Evolutionary conservation across 345 rosid species (phyloP).

Genomic region (Fremontodendron californicum): DNA sequence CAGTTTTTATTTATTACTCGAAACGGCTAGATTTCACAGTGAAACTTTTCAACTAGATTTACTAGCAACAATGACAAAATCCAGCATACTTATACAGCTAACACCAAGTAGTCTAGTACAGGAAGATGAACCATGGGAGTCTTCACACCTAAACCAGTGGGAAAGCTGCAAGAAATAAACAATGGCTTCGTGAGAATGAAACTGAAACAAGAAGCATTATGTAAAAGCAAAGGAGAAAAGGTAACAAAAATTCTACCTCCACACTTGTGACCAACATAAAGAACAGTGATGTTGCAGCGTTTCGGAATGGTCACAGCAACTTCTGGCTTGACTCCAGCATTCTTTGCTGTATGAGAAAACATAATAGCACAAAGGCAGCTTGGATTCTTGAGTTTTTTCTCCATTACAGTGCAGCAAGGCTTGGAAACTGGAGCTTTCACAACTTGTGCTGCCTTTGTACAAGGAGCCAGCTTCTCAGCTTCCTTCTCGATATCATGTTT

Average conservation of each 20-base stretch:
- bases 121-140: background rate
- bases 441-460: constrained; percentile 63
- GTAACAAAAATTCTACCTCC: constrained; percentile 44
- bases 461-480: constrained; percentile 79
- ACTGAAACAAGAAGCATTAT: background rate
- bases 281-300: constrained; percentile 69
- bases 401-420: constrained; percentile 61
- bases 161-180: constrained; percentile 9
- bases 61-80: background rate
- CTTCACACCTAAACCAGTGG: background rate
- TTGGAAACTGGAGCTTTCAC: constrained; percentile 45
- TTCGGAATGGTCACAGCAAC: constrained; percentile 82
- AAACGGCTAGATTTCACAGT: background rate
- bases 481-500: constrained; percentile 60
- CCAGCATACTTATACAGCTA: background rate
- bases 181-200: background rate
- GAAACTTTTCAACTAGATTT: background rate
- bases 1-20: background rate
- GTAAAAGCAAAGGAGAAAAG: background rate
- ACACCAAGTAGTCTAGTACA: background rate
- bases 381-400: constrained; percentile 66
- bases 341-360: constrained; percentile 66
- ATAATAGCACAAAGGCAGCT: constrained; percentile 76
- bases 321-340: constrained; percentile 62
- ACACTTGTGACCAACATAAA: constrained; percentile 80